Percentiles rank a stretch among this genome's conserved stretches.
These are phyloP conservation scores for Anisodus tanguticus DNA, from an alignment of 257 asterid species.

Conservation along the genomic window DNA sequence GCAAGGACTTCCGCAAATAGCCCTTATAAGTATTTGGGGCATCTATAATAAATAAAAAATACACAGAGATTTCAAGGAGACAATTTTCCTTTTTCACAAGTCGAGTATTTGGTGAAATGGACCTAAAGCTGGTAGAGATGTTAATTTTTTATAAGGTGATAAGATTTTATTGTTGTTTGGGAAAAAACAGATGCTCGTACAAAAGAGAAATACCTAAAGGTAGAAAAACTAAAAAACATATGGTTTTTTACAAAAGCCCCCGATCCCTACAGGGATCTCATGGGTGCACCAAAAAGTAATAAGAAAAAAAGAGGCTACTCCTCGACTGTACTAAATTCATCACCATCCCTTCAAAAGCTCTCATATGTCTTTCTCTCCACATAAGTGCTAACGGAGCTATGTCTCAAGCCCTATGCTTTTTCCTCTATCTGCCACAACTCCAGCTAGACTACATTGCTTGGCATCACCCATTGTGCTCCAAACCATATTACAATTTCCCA, in stretches of 20 bases:
- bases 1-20: not conserved
- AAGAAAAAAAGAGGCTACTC: slow-evolving; percentile 1
- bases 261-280: not conserved
- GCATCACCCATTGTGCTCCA: not conserved
- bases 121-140: not conserved
- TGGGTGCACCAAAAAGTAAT: not conserved
- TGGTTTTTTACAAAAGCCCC: not conserved
- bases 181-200: not conserved
- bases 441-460: not conserved
- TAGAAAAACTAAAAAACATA: not conserved
- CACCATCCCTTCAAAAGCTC: not conserved
- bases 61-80: not conserved
- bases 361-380: not conserved
- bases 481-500: not conserved
- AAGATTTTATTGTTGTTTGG: not conserved
- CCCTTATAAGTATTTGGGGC: slow-evolving; percentile 11
- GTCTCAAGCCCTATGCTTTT: not conserved
- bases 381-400: not conserved
- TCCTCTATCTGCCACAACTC: slow-evolving; percentile 5
- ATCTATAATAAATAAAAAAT: not conserved
- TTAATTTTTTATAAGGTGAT: not conserved
- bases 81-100: not conserved
- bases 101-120: slow-evolving; percentile 7
- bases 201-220: not conserved
- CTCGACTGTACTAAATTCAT: not conserved